These are phyloP conservation scores for Geranium brycei DNA, from an alignment of 345 rosid genomes.

Conservation along the genomic window DNA sequence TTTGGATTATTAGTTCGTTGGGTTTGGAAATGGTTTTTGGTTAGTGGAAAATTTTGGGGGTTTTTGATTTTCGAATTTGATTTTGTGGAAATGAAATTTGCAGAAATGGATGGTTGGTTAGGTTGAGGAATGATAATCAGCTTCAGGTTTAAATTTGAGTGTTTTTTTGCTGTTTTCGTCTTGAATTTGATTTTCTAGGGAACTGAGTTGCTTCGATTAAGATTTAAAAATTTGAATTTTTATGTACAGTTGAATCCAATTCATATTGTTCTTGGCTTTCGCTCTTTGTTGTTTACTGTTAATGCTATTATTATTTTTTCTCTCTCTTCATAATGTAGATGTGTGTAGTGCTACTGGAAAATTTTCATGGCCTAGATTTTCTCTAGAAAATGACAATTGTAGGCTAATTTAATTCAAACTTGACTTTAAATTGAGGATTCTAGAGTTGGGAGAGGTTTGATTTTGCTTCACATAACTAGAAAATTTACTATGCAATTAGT, in stretches of 20 bases:
- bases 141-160: constrained; percentile 7
- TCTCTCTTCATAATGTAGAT: constrained; percentile 8
- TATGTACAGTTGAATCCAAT: constrained; percentile 8
- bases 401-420: neutral
- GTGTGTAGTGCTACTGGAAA: constrained; percentile 9
- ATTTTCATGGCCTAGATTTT: constrained; percentile 11
- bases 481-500: neutral
- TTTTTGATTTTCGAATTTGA: neutral
- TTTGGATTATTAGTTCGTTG: neutral
- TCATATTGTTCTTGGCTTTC: constrained; percentile 7
- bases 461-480: neutral
- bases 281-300: neutral
- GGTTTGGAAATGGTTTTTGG: neutral
- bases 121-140: constrained; percentile 8
- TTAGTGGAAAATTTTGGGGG: neutral
- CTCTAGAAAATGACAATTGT: neutral
- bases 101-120: constrained; percentile 7
- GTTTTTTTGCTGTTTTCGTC: neutral
- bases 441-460: neutral
- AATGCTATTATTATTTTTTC: neutral
- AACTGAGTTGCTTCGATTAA: neutral
- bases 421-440: constrained; percentile 6
- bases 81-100: too few species aligned
- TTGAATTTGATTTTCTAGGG: neutral
- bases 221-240: neutral